Evolutionary conservation across 257 asterid species (phyloP).

Genomic region (Agastache rugosa): DNA sequence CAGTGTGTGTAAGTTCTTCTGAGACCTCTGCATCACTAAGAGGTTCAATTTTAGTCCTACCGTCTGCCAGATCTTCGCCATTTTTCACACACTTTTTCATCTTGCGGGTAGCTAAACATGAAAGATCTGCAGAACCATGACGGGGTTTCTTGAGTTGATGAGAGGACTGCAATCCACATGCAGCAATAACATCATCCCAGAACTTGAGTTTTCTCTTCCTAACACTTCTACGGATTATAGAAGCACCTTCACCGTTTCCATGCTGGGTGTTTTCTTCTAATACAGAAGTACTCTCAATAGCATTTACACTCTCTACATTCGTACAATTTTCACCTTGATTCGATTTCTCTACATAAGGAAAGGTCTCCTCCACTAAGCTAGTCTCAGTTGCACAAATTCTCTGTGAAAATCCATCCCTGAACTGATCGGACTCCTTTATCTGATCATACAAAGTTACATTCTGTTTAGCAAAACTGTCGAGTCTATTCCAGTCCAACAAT

Average conservation of each 20-base stretch:
- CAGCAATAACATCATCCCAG: slow-evolving; percentile 51
- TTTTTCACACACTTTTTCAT: slow-evolving; percentile 31
- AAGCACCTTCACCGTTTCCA: slow-evolving; percentile 39
- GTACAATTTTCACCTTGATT: slow-evolving; percentile 31
- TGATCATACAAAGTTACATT: slow-evolving; percentile 26
- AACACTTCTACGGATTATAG: slow-evolving; percentile 61
- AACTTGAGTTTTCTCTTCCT: slow-evolving; percentile 67
- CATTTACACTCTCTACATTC: slow-evolving; percentile 15
- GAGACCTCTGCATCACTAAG: slow-evolving; percentile 22
- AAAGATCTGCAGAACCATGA: slow-evolving; percentile 12
- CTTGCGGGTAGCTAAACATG: slow-evolving; percentile 28
- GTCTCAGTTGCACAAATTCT: slow-evolving; percentile 38
- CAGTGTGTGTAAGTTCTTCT: slow-evolving; percentile 19
- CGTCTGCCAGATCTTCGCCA: slow-evolving; percentile 34
- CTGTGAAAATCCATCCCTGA: slow-evolving; percentile 42
- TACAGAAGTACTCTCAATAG: slow-evolving; percentile 34
- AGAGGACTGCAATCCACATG: slow-evolving; percentile 42
- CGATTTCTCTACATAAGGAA: slow-evolving; percentile 33
- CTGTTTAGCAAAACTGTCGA: background rate
- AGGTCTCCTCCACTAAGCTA: slow-evolving; percentile 37
- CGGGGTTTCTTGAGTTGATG: slow-evolving; percentile 42
- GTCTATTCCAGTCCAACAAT: background rate
- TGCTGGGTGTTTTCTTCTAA: slow-evolving; percentile 39
- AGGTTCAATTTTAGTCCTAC: slow-evolving; percentile 31
- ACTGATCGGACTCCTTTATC: slow-evolving; percentile 39